These are phyloP conservation scores for Ricinus communis DNA, from an alignment of 345 rosid species.

Conservation along the genomic window DNA sequence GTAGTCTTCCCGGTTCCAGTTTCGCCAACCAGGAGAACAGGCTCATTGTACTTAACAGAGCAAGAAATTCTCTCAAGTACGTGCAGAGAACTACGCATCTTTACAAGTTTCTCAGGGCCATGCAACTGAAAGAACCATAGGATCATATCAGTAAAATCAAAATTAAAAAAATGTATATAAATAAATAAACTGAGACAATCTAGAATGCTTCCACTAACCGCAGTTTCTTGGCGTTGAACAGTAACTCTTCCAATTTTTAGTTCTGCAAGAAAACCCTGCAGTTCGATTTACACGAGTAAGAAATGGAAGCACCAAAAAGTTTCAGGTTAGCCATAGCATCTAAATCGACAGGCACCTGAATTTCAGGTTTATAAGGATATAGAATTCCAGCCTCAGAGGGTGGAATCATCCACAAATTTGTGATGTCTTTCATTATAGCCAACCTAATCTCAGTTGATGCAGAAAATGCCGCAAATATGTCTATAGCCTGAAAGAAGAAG, in stretches of 20 bases:
- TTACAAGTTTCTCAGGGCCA: constrained; percentile 59
- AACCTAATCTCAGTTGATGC: constrained; percentile 50
- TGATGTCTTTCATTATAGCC: constrained; percentile 52
- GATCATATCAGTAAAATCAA: constrained; percentile 21
- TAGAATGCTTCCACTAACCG: constrained; percentile 43
- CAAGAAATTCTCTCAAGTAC: constrained; percentile 84
- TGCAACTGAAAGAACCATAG: constrained; percentile 43
- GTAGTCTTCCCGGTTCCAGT: constrained; percentile 99
- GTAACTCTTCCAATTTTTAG: constrained; percentile 73
- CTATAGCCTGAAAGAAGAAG: constrained; percentile 60
- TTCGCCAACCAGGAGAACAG: constrained; percentile 98
- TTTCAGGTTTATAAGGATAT: constrained; percentile 60
- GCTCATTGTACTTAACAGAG: constrained; percentile 77
- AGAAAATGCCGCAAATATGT: constrained; percentile 67
- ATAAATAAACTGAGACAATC: constrained; percentile 14
- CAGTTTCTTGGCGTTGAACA: constrained; percentile 48
- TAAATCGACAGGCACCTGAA: constrained; percentile 60
- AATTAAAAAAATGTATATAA: constrained; percentile 20
- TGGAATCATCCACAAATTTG: constrained; percentile 62
- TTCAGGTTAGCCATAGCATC: background rate
- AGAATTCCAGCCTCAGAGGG: constrained; percentile 38
- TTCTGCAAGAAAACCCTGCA: constrained; percentile 53
- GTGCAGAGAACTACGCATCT: constrained; percentile 67
- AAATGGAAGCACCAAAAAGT: constrained; percentile 17
- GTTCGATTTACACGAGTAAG: constrained; percentile 29